Percentiles rank a stretch among this genome's conserved stretches.
These are phyloP conservation scores for Camelina laxa DNA, from an alignment of 345 rosid genomes.

Conservation along the genomic window DNA sequence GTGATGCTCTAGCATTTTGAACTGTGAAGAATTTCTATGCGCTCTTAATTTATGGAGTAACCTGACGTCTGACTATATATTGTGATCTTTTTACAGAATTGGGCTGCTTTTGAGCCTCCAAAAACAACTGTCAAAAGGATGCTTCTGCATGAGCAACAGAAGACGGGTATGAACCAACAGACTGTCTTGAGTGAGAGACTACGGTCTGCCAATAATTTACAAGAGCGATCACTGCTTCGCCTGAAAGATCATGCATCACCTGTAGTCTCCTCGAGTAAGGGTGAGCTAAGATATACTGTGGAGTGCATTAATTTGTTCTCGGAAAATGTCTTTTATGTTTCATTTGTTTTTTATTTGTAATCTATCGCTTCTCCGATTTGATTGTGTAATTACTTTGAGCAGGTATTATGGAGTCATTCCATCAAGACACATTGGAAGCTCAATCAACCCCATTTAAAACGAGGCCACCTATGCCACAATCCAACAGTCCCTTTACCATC, in stretches of 20 bases:
- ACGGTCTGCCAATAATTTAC: conserved; percentile 38
- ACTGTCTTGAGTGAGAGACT: conserved; percentile 49
- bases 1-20: conserved; percentile 15
- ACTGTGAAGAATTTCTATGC: conserved; percentile 1
- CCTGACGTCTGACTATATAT: conserved; percentile 20
- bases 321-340: conserved; percentile 24
- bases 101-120: conserved; percentile 87
- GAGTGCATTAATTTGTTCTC: conserved; percentile 28
- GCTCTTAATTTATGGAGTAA: background rate
- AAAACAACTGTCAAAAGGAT: conserved; percentile 93
- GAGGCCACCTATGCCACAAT: conserved; percentile 47
- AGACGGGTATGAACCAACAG: conserved; percentile 49
- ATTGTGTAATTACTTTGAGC: conserved; percentile 39
- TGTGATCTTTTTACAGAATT: conserved; percentile 60
- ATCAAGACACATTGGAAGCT: conserved; percentile 48
- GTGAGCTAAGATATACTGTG: conserved; percentile 49
- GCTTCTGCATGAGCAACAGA: conserved; percentile 65
- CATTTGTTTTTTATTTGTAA: background rate
- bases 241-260: conserved; percentile 51
- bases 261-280: conserved; percentile 54
- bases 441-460: conserved; percentile 48
- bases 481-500: conserved; percentile 39
- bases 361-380: conserved; percentile 11
- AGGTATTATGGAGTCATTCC: conserved; percentile 50
- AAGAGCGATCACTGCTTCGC: conserved; percentile 46